Evolutionary conservation across 192 early-diverging fungal species (phyloP).

Genomic region (Phycomyces blakesleeanus): DNA sequence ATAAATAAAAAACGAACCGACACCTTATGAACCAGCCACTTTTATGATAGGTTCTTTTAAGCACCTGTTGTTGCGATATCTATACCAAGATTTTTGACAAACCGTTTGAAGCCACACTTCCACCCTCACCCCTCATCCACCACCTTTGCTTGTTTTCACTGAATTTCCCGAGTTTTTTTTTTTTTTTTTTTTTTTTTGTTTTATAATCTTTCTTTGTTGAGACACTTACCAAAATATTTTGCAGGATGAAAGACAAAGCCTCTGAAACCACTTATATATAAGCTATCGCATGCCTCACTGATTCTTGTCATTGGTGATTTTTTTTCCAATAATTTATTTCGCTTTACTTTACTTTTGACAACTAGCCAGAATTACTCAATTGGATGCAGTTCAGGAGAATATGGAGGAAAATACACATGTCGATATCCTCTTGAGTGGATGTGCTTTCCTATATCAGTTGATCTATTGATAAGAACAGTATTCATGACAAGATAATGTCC

Average conservation of each 20-base stretch:
- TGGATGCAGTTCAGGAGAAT: constrained; percentile 35
- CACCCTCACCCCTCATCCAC: too few species aligned
- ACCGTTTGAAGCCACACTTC: too few species aligned
- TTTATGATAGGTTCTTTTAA: too few species aligned
- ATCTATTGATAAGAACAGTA: constrained; percentile 23
- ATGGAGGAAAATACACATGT: constrained; percentile 26
- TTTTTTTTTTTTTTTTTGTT: too few species aligned
- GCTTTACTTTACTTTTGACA: constrained; percentile 23
- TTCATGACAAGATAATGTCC: constrained; percentile 27
- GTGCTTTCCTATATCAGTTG: constrained; percentile 18
- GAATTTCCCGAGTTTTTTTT: too few species aligned
- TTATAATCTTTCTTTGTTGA: constrained; percentile 14
- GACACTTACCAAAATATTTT: constrained; percentile 9
- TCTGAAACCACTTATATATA: constrained; percentile 16
- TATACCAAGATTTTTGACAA: too few species aligned
- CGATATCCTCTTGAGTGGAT: constrained; percentile 21
- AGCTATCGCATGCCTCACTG: constrained; percentile 13
- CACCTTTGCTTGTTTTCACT: too few species aligned
- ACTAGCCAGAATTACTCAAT: constrained; percentile 35
- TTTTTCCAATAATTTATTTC: constrained; percentile 22
- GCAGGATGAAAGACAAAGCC: constrained; percentile 16
- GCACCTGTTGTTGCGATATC: too few species aligned
- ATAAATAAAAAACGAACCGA: too few species aligned
- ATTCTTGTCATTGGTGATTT: constrained; percentile 15
- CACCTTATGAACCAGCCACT: too few species aligned